Evolutionary conservation across 768 basidiomycete species (phyloP).

Genomic region (Gloeopeniophorella convolvens): DNA sequence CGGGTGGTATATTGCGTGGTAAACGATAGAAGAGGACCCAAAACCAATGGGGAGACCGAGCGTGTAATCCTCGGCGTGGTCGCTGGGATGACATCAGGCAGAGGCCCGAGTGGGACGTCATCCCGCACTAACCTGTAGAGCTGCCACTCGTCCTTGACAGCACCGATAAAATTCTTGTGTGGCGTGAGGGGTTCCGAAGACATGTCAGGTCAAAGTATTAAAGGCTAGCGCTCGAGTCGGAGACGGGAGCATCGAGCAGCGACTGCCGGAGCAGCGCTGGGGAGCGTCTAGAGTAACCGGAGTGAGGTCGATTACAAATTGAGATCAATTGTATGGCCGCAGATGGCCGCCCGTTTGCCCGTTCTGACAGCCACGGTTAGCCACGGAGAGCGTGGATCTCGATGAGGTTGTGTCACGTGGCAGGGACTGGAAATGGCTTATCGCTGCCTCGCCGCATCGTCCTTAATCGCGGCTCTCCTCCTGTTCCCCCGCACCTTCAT

Average conservation of each 20-base stretch:
- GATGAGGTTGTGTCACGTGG: too few relatives aligned
- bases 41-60: slow-evolving; percentile 79
- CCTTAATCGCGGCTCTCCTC: slow-evolving; percentile 56
- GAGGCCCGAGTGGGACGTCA: background rate
- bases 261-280: too few relatives aligned
- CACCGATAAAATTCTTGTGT: slow-evolving; percentile 60
- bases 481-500: slow-evolving; percentile 44
- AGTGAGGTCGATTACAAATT: too few relatives aligned
- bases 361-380: too few relatives aligned
- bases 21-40: slow-evolving; percentile 89
- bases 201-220: background rate
- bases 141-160: slow-evolving; percentile 79
- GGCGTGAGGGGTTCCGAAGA: too few relatives aligned
- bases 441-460: slow-evolving; percentile 41
- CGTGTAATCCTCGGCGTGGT: slow-evolving; percentile 63
- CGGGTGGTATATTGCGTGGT: slow-evolving; percentile 61
- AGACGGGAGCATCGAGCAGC: too few relatives aligned
- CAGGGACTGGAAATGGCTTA: too few relatives aligned
- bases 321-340: too few relatives aligned
- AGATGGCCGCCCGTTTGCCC: too few relatives aligned
- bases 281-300: too few relatives aligned
- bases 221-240: too few relatives aligned
- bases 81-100: slow-evolving; percentile 35
- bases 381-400: too few relatives aligned
- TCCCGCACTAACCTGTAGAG: slow-evolving; percentile 55